Evolutionary conservation across 352 stramenopile genomes (phyloP), one percentile per base, ranked within the genome.

Genomic region (Bremia lactucae): DNA sequence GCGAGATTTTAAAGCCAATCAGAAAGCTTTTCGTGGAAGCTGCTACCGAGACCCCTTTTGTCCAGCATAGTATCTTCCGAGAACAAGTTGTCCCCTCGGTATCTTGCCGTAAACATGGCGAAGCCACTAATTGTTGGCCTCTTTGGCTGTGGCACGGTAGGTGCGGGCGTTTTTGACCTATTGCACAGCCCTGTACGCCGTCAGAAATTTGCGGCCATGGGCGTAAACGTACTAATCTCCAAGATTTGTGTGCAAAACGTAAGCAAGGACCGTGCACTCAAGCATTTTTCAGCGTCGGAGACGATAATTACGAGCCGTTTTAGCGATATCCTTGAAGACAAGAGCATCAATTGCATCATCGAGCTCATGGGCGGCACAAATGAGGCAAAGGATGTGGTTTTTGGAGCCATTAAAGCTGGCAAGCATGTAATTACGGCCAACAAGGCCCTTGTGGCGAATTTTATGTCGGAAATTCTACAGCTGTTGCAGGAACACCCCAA

Each of bases 381-480:
- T n/a, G 70, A 95, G 36, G 91, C 92, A 25, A 97, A 97, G 59
- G 72, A 90, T 40, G 86, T 97, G 15, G 88, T 98, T 8, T 94
- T 97, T 39, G 63, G 68, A 35, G 88, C 87, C 28, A 79, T 98
- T 33, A 49, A 68, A 36, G 70, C 69, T 21, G 80, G 82, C 23
- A 98, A 98, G 64, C 80, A 95, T 62, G 94, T 98, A 18, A 90
- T 98, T 49, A 98, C 94, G 42, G 94, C 93, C 18, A 98, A 98
- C 72, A 98, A 98, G 72, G 89, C 90, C 38, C 76, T 98, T 11
- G 72, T 98, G 34, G 90, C 93, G 13, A 87, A 94, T 55, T 94
- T 91, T 64, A 86, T 97, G 67, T 68, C 79, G 15, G 90, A 97
- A 59, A 83, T 98, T 37, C 55, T 90, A 43, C 59, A 75, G 39